phyloP scores from a whole-genome alignment of 1,139 yeast genomes.

The Pichia sp. region DNA sequence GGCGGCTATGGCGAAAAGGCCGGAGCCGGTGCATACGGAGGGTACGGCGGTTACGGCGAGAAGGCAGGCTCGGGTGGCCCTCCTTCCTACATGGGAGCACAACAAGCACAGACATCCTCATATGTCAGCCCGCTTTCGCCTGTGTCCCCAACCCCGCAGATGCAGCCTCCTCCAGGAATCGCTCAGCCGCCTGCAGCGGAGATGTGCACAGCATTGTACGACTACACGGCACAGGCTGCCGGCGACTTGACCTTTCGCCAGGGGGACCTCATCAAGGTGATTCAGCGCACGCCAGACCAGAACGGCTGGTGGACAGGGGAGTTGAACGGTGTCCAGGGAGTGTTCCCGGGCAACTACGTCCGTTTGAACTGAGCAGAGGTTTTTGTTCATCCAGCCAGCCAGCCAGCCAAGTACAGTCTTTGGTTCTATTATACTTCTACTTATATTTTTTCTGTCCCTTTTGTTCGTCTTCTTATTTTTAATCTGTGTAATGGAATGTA shows the following conservation, averaged over 20 bases:
- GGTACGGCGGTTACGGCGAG: background rate
- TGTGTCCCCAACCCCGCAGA: slow-evolving; percentile 14
- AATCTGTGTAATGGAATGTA: background rate
- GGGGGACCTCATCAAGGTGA: slow-evolving; percentile 79
- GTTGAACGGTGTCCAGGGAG: slow-evolving; percentile 80
- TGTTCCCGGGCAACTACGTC: slow-evolving; percentile 94
- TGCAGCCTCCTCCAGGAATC: slow-evolving; percentile 20
- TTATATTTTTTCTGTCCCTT: background rate
- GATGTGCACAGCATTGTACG: slow-evolving; percentile 72
- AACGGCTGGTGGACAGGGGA: slow-evolving; percentile 99
- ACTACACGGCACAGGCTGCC: slow-evolving; percentile 77
- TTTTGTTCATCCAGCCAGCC: no score
- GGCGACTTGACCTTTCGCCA: slow-evolving; percentile 90
- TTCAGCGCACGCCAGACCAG: slow-evolving; percentile 74
- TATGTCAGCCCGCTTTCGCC: slow-evolving; percentile 8
- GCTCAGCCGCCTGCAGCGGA: slow-evolving; percentile 37
- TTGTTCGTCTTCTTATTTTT: background rate
- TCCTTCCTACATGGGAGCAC: background rate
- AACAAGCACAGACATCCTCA: background rate
- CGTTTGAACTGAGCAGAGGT: slow-evolving; percentile 44
- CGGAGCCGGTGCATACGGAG: slow-evolving; percentile 17
- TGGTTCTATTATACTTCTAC: background rate
- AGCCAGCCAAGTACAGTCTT: background rate
- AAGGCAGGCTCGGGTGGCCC: slow-evolving; percentile 3
- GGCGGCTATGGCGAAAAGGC: slow-evolving; percentile 10